A percentile compares a stretch with the other conserved stretches of the same genome.
Conservation (phyloP, 148 eudicot genomes). For the Persicaria maculosa region DNA sequence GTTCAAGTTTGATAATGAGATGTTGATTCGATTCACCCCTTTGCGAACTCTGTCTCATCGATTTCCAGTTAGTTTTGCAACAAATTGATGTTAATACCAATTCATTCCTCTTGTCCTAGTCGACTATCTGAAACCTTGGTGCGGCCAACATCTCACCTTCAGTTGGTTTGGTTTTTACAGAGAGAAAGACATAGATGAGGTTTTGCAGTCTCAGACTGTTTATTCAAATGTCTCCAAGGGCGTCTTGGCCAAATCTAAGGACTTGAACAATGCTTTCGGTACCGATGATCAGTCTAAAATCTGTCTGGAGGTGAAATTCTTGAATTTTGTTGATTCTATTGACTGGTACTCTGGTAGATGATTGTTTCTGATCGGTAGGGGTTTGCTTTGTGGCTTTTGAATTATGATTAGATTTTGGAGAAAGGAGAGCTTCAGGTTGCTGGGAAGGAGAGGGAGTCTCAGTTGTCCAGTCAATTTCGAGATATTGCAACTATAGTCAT, state of each 20-base stretch:
- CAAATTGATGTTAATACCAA: background rate
- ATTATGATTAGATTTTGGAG: conserved; percentile 61
- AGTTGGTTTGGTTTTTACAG: conserved; percentile 21
- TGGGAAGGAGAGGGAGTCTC: conserved; percentile 97
- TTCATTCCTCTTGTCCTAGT: background rate
- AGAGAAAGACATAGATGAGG: conserved; percentile 97
- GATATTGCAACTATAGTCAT: conserved; percentile 97
- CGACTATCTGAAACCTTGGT: background rate
- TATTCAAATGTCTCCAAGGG: conserved; percentile 93
- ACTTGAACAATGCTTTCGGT: conserved; percentile 69
- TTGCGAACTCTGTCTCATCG: background rate
- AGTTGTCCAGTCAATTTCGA: conserved; percentile 85
- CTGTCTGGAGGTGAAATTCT: conserved; percentile 64
- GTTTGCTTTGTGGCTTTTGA: background rate
- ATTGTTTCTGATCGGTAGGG: background rate
- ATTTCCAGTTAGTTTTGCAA: background rate
- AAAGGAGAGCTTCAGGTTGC: conserved; percentile 99
- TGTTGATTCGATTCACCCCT: background rate
- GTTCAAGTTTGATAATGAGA: background rate
- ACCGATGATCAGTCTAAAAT: conserved; percentile 81
- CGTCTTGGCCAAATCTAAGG: conserved; percentile 84
- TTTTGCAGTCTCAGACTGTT: conserved; percentile 89
- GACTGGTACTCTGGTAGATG: background rate
- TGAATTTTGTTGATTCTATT: background rate
- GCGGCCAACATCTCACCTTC: background rate